phyloP scores from a whole-genome alignment of 2,329 filamentous ascomycete genomes.

The Colletotrichum phormii region DNA sequence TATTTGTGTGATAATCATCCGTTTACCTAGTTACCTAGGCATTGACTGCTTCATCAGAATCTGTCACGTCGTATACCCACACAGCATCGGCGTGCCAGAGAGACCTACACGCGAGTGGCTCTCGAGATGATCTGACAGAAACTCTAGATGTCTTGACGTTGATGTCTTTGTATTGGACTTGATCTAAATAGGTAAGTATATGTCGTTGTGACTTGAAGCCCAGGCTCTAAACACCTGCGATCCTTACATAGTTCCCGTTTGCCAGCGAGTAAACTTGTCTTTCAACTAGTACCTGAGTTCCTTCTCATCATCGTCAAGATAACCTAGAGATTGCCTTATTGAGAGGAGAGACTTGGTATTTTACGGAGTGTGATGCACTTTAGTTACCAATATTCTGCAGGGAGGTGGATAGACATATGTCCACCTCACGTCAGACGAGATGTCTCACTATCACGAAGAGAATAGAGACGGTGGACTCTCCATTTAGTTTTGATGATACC shows the following conservation, averaged over 20 bases:
- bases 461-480: background rate
- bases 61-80: too few relatives aligned
- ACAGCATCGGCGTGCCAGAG: too few relatives aligned
- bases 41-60: too few relatives aligned
- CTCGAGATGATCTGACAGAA: background rate
- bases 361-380: background rate
- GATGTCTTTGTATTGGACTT: background rate
- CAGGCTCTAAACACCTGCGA: background rate
- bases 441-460: background rate
- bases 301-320: background rate
- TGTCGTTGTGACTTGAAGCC: background rate
- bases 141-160: background rate
- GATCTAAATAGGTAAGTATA: background rate
- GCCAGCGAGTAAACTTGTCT: background rate
- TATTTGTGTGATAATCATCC: background rate
- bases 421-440: background rate
- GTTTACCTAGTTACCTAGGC: too few relatives aligned
- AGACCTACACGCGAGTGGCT: too few relatives aligned
- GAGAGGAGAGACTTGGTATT: background rate
- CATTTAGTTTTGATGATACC: background rate
- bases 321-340: background rate
- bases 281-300: background rate
- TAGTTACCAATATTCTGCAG: background rate
- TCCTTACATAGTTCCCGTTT: background rate
- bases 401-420: background rate